phyloP scores from a whole-genome alignment of 805 yeast species.

The Scheffersomyces coipomensis region DNA sequence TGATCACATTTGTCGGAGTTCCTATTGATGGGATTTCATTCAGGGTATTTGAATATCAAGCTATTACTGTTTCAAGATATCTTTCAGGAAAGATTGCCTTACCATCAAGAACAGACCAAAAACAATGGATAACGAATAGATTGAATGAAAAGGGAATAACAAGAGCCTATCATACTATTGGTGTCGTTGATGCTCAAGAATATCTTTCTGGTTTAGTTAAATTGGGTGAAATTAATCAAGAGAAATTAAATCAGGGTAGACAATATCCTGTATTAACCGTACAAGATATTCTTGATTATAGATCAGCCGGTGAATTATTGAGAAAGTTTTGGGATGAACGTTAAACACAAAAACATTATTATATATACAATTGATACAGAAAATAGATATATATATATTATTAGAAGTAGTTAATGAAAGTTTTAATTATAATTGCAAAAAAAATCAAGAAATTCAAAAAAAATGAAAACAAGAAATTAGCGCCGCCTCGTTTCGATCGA shows the following conservation, averaged over 20 bases:
- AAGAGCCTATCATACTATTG: conserved; percentile 37
- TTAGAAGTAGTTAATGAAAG: neutral
- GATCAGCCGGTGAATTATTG: conserved; percentile 13
- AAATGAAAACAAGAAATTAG: conserved; percentile 45
- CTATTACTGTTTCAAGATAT: conserved; percentile 60
- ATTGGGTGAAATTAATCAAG: conserved; percentile 18
- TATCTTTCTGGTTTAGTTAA: conserved; percentile 20
- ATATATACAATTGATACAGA: neutral
- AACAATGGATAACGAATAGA: conserved; percentile 36
- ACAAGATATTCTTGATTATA: conserved; percentile 13
- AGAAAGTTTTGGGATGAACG: conserved; percentile 20
- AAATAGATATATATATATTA: neutral
- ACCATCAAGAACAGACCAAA: conserved; percentile 51
- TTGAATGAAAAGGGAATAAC: conserved; percentile 39
- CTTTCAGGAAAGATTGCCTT: conserved; percentile 53
- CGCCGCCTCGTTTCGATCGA: conserved; percentile 97
- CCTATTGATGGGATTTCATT: conserved; percentile 65
- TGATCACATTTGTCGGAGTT: conserved; percentile 60
- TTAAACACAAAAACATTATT: neutral
- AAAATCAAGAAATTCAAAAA: neutral
- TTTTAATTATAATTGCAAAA: neutral
- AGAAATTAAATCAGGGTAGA: conserved; percentile 14
- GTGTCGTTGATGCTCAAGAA: conserved; percentile 24
- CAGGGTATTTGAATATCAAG: conserved; percentile 61
- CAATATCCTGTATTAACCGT: conserved; percentile 18